These are phyloP conservation scores for Scortechinia acanthostroma DNA, from an alignment of 2,329 filamentous ascomycete species.

Conservation along the genomic window DNA sequence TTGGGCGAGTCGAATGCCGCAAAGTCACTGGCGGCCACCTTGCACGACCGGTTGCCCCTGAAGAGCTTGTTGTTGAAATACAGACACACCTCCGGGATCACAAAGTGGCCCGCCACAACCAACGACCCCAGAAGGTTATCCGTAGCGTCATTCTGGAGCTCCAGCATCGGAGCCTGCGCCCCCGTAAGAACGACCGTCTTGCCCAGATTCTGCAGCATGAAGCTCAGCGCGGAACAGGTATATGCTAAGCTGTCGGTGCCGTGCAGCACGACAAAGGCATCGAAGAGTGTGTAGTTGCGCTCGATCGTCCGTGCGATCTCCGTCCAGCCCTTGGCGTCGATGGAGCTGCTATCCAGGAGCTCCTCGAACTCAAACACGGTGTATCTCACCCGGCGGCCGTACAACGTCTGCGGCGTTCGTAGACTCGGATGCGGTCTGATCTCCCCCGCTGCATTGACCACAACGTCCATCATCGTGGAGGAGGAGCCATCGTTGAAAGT, in stretches of 20 bases:
- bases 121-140: conserved; percentile 66
- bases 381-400: conserved; percentile 59
- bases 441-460: conserved; percentile 12
- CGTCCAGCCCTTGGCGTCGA: conserved; percentile 66
- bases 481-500: conserved; percentile 63
- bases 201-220: conserved; percentile 67
- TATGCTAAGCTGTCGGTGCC: conserved; percentile 67
- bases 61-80: conserved; percentile 70
- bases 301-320: conserved; percentile 51
- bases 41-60: conserved; percentile 62
- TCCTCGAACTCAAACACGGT: conserved; percentile 63
- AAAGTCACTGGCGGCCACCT: conserved; percentile 63
- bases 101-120: conserved; percentile 67
- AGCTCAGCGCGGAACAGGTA: conserved; percentile 64
- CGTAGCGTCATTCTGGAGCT: conserved; percentile 65
- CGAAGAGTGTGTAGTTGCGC: conserved; percentile 62
- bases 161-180: conserved; percentile 60
- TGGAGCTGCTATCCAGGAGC: conserved; percentile 65
- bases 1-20: conserved; percentile 66
- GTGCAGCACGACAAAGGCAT: conserved; percentile 67
- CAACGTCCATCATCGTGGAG: conserved; percentile 19
- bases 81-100: conserved; percentile 68
- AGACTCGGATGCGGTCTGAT: conserved; percentile 14
- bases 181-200: conserved; percentile 67
- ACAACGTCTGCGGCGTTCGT: conserved; percentile 55